Base-by-base conservation (phyloP, 805 yeast species). In the Monosporozyma aerobia region DNA sequence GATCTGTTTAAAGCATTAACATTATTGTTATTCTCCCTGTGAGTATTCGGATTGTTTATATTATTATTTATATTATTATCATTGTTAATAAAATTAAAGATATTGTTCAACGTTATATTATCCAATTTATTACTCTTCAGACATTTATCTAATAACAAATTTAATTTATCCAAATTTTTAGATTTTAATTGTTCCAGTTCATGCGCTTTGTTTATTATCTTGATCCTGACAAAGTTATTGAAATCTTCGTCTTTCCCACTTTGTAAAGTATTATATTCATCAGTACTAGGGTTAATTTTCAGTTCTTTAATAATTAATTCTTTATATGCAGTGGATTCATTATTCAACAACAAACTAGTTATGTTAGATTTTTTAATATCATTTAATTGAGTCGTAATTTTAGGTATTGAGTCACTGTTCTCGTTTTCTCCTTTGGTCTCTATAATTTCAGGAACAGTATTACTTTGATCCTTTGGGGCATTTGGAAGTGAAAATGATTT, bases 61-160 rank as follows among this genome's bases (percentile, higher is more conserved):
- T 19, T 19, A 19, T 19, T 19, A 19, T 19, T 19, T 19, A 19
- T 19, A 19, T 19, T 19, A 19, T 19, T 19, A 19, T 19, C 19
- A 8, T 25, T 33, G 23, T 11, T 44, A 13, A 51, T 41, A 11
- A 52, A 37, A 19, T 57, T 55, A 23, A 63, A 48, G 23, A 63
- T 44, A 43, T 44, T 53, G 25, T 54, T 53, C 5, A 63, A 51
- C 5, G 54, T 41, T 10, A 54, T 54, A n/a, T 51, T 54, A 22
- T 55, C 55, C 10, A 63, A 50, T 30, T 57, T 59, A 16, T 56
- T 58, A 33, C 53, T 57, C 3, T 52, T 43, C 4, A 53, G 41
- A 51, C 62, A 58, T 51, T 56, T 61, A 37, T 58, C 61, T 16
- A 63, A 50, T 23, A 63, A 53, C 5, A 48, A 43, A 29, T 51